Conservation (phyloP, 2,329 filamentous ascomycete species). For the Colletotrichum viniferum region DNA sequence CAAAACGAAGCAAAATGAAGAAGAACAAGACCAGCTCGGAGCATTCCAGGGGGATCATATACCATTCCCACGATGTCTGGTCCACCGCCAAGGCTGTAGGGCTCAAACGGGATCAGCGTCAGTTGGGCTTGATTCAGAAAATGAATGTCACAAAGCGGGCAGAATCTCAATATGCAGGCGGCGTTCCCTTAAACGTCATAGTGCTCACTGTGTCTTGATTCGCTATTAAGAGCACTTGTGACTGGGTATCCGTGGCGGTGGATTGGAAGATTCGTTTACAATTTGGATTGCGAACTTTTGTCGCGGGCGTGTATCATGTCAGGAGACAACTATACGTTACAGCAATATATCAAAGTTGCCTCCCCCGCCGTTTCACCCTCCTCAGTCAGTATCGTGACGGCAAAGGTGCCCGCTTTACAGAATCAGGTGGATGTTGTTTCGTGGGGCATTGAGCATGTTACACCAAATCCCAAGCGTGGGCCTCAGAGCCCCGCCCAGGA, state of each 20-base stretch:
- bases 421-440: not conserved
- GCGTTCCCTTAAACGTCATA: not conserved
- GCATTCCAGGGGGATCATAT: not conserved
- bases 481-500: not conserved
- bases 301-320: not conserved
- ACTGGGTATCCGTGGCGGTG: not conserved
- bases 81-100: not conserved
- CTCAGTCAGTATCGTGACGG: rapidly evolving
- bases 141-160: not conserved
- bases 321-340: not conserved
- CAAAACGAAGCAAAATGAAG: not conserved
- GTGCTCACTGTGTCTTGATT: not conserved
- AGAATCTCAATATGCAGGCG: not conserved
- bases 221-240: not conserved
- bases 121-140: not conserved
- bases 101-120: not conserved
- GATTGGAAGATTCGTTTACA: not conserved
- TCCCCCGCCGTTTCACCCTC: not conserved
- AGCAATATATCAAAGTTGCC: not conserved
- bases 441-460: not conserved
- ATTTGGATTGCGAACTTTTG: not conserved
- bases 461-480: not conserved
- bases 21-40: not conserved
- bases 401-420: not conserved
- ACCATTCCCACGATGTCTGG: not conserved